Base-by-base conservation (phyloP, 108 stramenopile genomes). In the Cyclotella atomus region DNA sequence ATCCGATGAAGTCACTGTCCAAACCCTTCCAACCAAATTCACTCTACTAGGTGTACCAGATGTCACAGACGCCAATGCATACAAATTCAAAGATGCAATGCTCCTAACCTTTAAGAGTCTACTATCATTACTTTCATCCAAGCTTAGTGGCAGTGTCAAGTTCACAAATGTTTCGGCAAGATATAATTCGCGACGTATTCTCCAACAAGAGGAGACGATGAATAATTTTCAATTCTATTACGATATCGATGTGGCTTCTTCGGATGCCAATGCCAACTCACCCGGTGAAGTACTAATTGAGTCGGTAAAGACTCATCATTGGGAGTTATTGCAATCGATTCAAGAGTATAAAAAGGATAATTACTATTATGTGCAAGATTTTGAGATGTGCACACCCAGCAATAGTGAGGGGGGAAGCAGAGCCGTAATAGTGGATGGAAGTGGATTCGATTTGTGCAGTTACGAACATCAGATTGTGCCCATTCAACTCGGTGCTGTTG, bases 321-420 rank as follows among this genome's bases (percentile, higher is more conserved):
- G 8, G 7, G 36, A 41, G 7, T 21, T 61, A 1, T 5, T 61
- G 4, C 38, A 61, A 61, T n/a, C 6, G 19, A 36, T 61, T 1
- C 34, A 41, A 0, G 36, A 36, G 27, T 61, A 61, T 20, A 61
- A 36, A 24, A 14, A 35, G 7, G 17, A 16, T 24, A 1, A 61
- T 24, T 61, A 61, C 20, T 61, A 41, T 36, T 61, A 61, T 21
- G 21, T 41, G 10, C 38, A 61, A 1, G 60, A 61, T 23, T 61
- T 61, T 24, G 60, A 61, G 9, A 9, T 61, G 8, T 61, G 60
- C 36, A 61, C 60, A 6, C 34, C 60, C 6, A 41, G 34, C 20
- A n/a, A 32, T 6, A 2, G 15, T 3, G 60, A 24, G 21, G 60
- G 12, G 21, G 24, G 24, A n/a, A n/a, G n/a, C n/a, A n/a, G n/a